phyloP scores from a whole-genome alignment of 2,329 filamentous ascomycete genomes.

The Aspergillus japonicus region DNA sequence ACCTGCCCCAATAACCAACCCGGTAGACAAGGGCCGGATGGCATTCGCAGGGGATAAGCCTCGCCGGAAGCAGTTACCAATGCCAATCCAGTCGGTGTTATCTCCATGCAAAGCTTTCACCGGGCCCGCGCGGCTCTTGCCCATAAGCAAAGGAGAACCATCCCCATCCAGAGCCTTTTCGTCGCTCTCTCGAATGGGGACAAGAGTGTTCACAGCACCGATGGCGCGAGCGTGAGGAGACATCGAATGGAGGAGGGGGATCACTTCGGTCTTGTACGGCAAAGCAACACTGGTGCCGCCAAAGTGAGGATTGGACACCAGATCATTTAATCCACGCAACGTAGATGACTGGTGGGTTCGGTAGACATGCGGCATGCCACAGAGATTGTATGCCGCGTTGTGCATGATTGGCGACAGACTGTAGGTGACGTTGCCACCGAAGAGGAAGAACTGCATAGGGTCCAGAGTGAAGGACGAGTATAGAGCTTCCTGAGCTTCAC shows the following conservation, averaged over 20 bases:
- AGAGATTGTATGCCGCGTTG: slow-evolving; percentile 64
- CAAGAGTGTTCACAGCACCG: slow-evolving; percentile 72
- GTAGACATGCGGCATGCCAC: slow-evolving; percentile 69
- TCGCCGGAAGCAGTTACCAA: slow-evolving; percentile 68
- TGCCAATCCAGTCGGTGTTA: slow-evolving; percentile 80
- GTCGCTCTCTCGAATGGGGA: slow-evolving; percentile 62
- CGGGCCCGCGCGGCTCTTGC: slow-evolving; percentile 64
- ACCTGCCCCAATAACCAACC: slow-evolving; percentile 63
- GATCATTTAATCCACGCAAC: slow-evolving; percentile 61
- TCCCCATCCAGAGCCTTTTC: slow-evolving; percentile 58
- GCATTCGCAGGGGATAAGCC: slow-evolving; percentile 72
- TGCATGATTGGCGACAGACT: slow-evolving; percentile 78
- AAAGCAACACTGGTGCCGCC: slow-evolving; percentile 70
- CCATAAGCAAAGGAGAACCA: slow-evolving; percentile 54
- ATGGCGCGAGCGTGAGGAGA: slow-evolving; percentile 73
- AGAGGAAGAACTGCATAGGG: slow-evolving; percentile 69
- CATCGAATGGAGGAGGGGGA: slow-evolving; percentile 63
- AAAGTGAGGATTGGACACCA: slow-evolving; percentile 66
- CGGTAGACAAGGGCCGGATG: slow-evolving; percentile 56
- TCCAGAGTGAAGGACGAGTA: slow-evolving; percentile 67
- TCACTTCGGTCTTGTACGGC: slow-evolving; percentile 72
- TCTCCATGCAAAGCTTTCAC: slow-evolving; percentile 72
- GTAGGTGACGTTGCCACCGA: slow-evolving; percentile 70
- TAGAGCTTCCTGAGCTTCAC: slow-evolving; percentile 63
- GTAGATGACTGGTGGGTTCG: slow-evolving; percentile 62